Percentiles rank a stretch among this genome's conserved stretches.
Evolutionary conservation across 1,139 yeast genomes (phyloP).

Genomic region (Geotrichum bryndzae): DNA sequence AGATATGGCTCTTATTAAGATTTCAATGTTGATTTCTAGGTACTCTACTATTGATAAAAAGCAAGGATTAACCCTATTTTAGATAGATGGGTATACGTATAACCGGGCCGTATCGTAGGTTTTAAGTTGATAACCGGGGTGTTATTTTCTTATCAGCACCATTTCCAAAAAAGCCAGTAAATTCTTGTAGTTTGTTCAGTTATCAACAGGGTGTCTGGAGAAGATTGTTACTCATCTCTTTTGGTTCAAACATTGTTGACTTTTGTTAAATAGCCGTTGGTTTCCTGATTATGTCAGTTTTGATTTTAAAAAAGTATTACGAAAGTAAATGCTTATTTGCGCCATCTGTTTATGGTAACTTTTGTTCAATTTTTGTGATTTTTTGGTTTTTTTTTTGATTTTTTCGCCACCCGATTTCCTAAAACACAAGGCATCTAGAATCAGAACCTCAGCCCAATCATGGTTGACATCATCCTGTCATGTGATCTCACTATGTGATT

Average conservation of each 20-base stretch:
- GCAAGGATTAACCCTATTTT: too few species aligned
- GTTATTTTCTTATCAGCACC: not conserved
- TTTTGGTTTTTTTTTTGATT: not conserved
- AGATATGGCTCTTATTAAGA: not conserved
- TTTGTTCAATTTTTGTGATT: not conserved
- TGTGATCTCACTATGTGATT: not conserved
- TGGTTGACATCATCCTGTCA: not conserved
- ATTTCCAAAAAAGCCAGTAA: not conserved
- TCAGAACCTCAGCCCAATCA: not conserved
- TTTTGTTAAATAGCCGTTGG: too few species aligned
- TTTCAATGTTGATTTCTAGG: too few species aligned
- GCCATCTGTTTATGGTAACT: not conserved
- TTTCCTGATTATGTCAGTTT: not conserved
- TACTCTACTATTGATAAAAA: too few species aligned
- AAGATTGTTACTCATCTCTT: too few species aligned
- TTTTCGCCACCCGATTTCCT: not conserved
- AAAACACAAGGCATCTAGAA: not conserved
- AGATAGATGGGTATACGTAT: too few species aligned
- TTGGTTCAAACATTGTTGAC: too few species aligned
- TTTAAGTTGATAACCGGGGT: not conserved
- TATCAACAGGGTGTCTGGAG: too few species aligned
- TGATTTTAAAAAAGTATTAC: not conserved
- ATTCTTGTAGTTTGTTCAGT: too few species aligned
- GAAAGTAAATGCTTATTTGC: not conserved
- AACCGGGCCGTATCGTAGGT: too few species aligned